These are phyloP conservation scores for Conoideocrella luteorostrata DNA, from an alignment of 2,329 filamentous ascomycete species.

Conservation along the genomic window DNA sequence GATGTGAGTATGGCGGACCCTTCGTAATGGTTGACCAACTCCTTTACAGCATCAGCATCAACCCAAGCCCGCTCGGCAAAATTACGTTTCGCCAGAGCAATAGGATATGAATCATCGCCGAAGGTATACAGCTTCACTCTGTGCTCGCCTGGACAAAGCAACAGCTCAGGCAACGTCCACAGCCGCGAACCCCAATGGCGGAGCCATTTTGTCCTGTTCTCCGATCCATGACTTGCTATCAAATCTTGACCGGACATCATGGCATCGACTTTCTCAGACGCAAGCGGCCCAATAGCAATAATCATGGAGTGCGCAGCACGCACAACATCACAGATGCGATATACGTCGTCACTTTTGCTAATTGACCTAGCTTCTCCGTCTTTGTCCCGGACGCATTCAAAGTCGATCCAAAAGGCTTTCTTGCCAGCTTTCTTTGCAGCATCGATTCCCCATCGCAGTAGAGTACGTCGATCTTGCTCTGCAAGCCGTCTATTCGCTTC, in stretches of 20 bases:
- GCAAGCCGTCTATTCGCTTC: too few species aligned
- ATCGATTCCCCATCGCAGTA: slow-evolving; percentile 31
- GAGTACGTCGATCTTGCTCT: slow-evolving; percentile 15
- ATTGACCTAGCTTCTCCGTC: slow-evolving; percentile 20
- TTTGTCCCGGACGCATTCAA: slow-evolving; percentile 32
- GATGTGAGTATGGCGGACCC: background rate
- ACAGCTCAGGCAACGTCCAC: slow-evolving; percentile 38
- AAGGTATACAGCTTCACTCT: slow-evolving; percentile 3
- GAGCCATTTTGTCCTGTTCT: slow-evolving; percentile 18
- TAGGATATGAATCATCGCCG: slow-evolving; percentile 16
- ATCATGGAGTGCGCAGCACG: slow-evolving; percentile 33
- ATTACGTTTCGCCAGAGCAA: background rate
- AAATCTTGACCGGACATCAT: too few species aligned
- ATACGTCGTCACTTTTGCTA: too few species aligned
- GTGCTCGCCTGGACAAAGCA: slow-evolving; percentile 17
- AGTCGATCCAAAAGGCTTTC: slow-evolving; percentile 36
- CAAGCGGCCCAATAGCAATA: slow-evolving; percentile 32
- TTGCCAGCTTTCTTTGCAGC: slow-evolving; percentile 30
- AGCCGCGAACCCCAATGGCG: slow-evolving; percentile 37
- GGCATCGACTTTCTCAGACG: too few species aligned
- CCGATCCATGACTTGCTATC: too few species aligned
- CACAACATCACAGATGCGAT: slow-evolving; percentile 39
- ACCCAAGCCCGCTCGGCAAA: background rate
- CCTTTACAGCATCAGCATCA: background rate
- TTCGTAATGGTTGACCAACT: background rate